phyloP scores from a whole-genome alignment of 1,284 basidiomycete species.

The Schizopora paradoxa region DNA sequence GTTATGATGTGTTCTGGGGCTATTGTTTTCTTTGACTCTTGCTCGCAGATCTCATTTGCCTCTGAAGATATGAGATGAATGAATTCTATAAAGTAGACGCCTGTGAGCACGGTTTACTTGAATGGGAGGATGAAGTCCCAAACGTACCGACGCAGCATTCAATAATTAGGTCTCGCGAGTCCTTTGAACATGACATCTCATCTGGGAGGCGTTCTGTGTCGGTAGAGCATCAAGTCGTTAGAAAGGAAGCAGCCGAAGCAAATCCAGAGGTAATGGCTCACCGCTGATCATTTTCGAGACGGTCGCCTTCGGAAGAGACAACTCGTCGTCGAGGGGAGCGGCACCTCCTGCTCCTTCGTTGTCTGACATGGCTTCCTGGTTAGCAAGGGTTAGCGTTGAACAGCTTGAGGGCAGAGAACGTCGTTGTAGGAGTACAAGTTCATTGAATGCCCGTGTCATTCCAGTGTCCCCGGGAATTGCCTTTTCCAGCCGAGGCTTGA shows the following conservation, averaged over 20 bases:
- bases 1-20: slow-evolving; percentile 95
- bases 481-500: not conserved
- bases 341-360: slow-evolving; percentile 67
- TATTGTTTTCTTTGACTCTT: slow-evolving; percentile 99
- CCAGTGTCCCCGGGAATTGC: no score
- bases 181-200: slow-evolving; percentile 91
- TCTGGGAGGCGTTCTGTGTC: slow-evolving; percentile 80
- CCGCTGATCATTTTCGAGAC: slow-evolving; percentile 96
- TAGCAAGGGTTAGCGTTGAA: slow-evolving; percentile 14
- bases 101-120: not conserved
- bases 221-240: slow-evolving; percentile 8
- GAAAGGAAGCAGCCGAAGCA: slow-evolving; percentile 5
- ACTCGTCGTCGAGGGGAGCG: slow-evolving; percentile 77
- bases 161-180: slow-evolving; percentile 93
- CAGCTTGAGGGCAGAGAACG: slow-evolving; percentile 8
- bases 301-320: slow-evolving; percentile 94
- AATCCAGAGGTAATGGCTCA: slow-evolving; percentile 34
- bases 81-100: slow-evolving; percentile 68
- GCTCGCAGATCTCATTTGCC: slow-evolving; percentile 97
- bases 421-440: slow-evolving; percentile 9
- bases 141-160: slow-evolving; percentile 92
- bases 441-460: no score
- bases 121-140: not conserved
- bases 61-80: slow-evolving; percentile 97
- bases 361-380: slow-evolving; percentile 66